Evolutionary conservation across 1,284 basidiomycete genomes (phyloP), one percentile per base, ranked within the genome.

Genomic region (Cutaneotrichosporon mucoides): DNA sequence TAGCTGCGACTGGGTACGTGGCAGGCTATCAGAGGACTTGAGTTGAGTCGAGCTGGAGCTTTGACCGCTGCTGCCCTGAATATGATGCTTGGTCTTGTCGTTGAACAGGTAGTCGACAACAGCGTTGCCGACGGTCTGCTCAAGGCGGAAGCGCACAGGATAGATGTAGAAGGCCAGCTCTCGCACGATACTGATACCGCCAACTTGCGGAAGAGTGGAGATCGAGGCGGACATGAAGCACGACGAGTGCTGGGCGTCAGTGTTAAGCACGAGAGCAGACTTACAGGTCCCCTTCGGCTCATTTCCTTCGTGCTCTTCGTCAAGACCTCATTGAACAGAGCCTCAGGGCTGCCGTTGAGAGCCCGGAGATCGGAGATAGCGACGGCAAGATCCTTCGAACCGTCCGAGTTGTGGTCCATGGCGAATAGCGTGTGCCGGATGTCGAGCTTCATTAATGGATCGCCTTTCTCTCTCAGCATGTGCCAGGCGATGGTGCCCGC

Each of bases 401-500:
- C 89, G 75, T 97, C 93, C 66, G 90, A 89, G 64, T 90, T 87
- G 76, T 85, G 91, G 53, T 92, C 81, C 88, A 92, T 92, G 47
- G 85, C 85, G 75, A 89, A 94, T 65, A 89, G 82, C 64, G 89
- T 88, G 60, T 86, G 84, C 54, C 86, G 84, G 56, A 96, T 84
- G 13, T 89, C 88, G 50, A 97, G 82, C 77, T 97, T 96, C 36
- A 92, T 88, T 1, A 98, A 82, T 37, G 94, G 82, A 53, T 88
- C 84, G 41, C 84, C 78, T 57, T 87, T 83, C 64, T 91, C 89
- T 15, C 65, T 66, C 5, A 96, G 80, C 92, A 99, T 96, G 66
- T 85, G 85, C 93, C 94, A 99, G 0, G 90, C 92, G 53, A 99
- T 87, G 72, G 94, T 89, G 8, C 87, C 85, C 0, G 92, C 92